Conservation (phyloP, 306 rosid genomes). For the Sphenostylis stenocarpa region DNA sequence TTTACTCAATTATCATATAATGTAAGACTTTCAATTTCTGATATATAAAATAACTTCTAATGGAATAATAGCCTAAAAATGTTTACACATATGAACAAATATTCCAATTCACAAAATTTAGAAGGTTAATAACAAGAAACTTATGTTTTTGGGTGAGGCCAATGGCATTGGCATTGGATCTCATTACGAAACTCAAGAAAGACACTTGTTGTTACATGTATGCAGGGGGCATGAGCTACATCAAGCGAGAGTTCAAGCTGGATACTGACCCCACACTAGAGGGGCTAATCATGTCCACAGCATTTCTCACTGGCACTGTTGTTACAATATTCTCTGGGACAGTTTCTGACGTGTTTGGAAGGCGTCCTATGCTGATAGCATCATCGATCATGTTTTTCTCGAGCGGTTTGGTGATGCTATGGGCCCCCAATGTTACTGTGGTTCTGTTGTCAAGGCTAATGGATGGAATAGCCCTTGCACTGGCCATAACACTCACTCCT, state of each 20-base stretch:
- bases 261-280: slow-evolving; percentile 71
- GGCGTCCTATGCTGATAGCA: slow-evolving; percentile 72
- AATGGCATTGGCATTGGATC: background rate
- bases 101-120: no score
- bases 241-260: slow-evolving; percentile 71
- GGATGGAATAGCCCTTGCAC: slow-evolving; percentile 69
- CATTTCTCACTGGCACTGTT: slow-evolving; percentile 78
- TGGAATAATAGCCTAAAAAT: no score
- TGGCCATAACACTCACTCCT: slow-evolving; percentile 68
- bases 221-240: slow-evolving; percentile 80
- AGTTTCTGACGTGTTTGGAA: slow-evolving; percentile 67
- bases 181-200: background rate
- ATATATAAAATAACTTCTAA: no score
- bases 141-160: background rate
- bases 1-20: background rate
- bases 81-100: background rate
- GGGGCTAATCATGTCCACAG: slow-evolving; percentile 80
- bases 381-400: slow-evolving; percentile 63
- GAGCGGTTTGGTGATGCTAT: slow-evolving; percentile 67
- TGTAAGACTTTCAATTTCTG: no score
- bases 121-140: no score
- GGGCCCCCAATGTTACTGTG: slow-evolving; percentile 69
- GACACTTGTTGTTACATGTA: background rate
- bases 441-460: slow-evolving; percentile 66
- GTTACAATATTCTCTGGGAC: slow-evolving; percentile 75